These are phyloP conservation scores for Gynochthodes officinalis DNA, from an alignment of 257 asterid species.

Conservation along the genomic window DNA sequence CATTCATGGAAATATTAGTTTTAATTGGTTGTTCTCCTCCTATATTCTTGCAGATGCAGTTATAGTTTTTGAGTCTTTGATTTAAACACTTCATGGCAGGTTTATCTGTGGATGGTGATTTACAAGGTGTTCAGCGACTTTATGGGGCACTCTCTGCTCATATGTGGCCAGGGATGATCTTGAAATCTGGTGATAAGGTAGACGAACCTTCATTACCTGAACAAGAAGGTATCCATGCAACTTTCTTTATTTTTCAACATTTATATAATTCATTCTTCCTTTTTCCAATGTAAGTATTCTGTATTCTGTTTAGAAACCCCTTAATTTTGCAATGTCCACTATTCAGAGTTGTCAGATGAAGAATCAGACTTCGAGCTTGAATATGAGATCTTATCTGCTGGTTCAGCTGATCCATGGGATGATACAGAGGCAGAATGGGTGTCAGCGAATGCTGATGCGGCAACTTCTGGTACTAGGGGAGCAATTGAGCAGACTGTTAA, in stretches of 20 bases:
- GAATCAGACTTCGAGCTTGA: conserved; percentile 76
- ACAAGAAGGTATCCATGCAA: conserved; percentile 51
- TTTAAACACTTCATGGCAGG: conserved; percentile 28
- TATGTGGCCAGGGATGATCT: conserved; percentile 98
- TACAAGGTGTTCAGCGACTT: conserved; percentile 88
- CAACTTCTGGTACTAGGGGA: conserved; percentile 32
- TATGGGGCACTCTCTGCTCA: conserved; percentile 89
- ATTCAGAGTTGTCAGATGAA: conserved; percentile 71
- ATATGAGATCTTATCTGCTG: conserved; percentile 68
- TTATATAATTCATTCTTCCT: neutral
- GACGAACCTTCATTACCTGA: conserved; percentile 70
- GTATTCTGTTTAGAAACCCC: neutral
- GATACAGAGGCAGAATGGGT: conserved; percentile 52
- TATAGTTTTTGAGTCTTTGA: neutral
- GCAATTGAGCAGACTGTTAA: conserved; percentile 29
- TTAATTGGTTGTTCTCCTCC: neutral
- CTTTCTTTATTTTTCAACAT: neutral
- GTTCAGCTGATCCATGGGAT: conserved; percentile 82
- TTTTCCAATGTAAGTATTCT: neutral
- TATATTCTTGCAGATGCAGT: neutral
- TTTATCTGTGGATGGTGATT: conserved; percentile 67
- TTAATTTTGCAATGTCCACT: neutral
- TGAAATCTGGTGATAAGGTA: conserved; percentile 87
- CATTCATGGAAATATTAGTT: neutral
- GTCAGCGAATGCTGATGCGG: conserved; percentile 54